These are phyloP conservation scores for Misopates orontium DNA, from an alignment of 257 asterid genomes.

Conservation along the genomic window DNA sequence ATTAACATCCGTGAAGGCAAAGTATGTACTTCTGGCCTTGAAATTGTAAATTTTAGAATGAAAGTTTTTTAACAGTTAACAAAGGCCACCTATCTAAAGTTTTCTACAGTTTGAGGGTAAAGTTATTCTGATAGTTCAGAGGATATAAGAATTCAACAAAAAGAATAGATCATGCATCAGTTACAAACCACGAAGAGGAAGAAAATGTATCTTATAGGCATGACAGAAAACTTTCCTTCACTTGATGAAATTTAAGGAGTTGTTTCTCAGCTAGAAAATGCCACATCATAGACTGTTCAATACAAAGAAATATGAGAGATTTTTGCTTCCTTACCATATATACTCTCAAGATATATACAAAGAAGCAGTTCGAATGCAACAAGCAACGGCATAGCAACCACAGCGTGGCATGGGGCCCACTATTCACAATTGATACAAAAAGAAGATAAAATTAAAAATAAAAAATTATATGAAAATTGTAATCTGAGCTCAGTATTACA, in stretches of 20 bases:
- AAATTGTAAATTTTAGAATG: too few relatives aligned
- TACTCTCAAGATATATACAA: slow-evolving; percentile 89
- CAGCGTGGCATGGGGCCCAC: slow-evolving; percentile 99
- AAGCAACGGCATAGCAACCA: slow-evolving; percentile 91
- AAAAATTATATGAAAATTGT: slow-evolving; percentile 21
- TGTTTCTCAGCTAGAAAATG: neutral
- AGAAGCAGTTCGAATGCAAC: slow-evolving; percentile 96
- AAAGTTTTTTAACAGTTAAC: too few relatives aligned
- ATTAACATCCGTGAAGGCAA: too few relatives aligned
- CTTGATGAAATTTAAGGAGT: slow-evolving; percentile 12
- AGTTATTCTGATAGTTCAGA: too few relatives aligned
- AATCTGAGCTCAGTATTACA: slow-evolving; percentile 11
- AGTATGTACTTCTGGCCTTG: too few relatives aligned
- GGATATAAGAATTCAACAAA: too few relatives aligned
- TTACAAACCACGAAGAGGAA: slow-evolving; percentile 26
- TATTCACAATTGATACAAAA: slow-evolving; percentile 38
- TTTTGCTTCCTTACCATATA: slow-evolving; percentile 62
- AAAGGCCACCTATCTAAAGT: too few relatives aligned
- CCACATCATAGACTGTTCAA: neutral
- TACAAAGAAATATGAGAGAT: slow-evolving; percentile 16
- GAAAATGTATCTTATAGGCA: slow-evolving; percentile 17
- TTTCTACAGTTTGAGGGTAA: too few relatives aligned
- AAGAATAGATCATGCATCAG: neutral
- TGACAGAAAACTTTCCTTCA: slow-evolving; percentile 2
- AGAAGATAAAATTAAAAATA: slow-evolving; percentile 3